phyloP scores from a whole-genome alignment of 176 grass and related monocot species.

The Eleusine coracana region DNA sequence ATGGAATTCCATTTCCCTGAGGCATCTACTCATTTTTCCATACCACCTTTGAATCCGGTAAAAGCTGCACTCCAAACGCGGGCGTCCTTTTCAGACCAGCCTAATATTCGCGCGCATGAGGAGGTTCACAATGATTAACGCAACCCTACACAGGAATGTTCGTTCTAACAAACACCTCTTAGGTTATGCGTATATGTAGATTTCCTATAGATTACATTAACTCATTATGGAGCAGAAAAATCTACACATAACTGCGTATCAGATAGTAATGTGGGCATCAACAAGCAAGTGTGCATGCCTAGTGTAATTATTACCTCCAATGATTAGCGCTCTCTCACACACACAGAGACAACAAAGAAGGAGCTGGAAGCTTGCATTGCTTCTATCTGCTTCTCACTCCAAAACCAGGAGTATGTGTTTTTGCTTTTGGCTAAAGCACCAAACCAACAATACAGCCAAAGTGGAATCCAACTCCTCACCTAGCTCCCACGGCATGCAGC shows the following conservation, averaged over 20 bases:
- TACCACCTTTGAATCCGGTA: conserved; percentile 12
- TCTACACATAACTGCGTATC: conserved; percentile 1
- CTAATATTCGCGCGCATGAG: conserved; percentile 47
- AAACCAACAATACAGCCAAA: conserved; percentile 14
- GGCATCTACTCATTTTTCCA: background rate
- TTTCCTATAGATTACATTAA: background rate
- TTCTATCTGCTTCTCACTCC: background rate
- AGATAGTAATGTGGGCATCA: conserved; percentile 17
- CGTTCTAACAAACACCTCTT: conserved; percentile 8
- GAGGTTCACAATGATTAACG: conserved; percentile 33
- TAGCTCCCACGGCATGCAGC: conserved; percentile 2
- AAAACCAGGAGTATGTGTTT: background rate
- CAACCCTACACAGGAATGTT: conserved; percentile 14
- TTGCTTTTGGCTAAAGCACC: conserved; percentile 28
- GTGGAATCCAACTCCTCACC: conserved; percentile 46
- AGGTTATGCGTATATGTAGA: background rate
- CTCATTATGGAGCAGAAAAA: background rate
- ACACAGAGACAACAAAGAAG: background rate
- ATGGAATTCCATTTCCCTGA: background rate
- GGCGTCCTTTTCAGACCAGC: conserved; percentile 36
- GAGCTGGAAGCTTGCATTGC: background rate
- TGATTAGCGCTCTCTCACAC: background rate
- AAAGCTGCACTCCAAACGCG: background rate
- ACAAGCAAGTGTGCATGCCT: background rate
- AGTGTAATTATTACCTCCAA: conserved; percentile 10